A percentile compares a stretch with the other conserved stretches of the same genome.
Conservation (phyloP, 495 filamentous ascomycete genomes). For the Aspergillus carlsbadensis region DNA sequence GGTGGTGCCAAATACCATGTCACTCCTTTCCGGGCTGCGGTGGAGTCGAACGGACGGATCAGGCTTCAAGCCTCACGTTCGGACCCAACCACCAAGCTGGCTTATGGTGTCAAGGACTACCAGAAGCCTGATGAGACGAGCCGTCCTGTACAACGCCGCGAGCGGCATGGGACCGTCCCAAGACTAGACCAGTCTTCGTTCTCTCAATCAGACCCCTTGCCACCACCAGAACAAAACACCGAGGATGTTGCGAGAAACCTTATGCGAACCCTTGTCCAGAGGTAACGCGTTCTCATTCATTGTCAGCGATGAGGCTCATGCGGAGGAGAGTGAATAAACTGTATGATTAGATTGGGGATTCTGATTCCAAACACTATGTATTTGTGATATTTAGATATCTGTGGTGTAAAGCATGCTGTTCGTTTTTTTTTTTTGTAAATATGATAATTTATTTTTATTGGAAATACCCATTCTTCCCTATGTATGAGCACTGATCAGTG, state of each 20-base stretch:
- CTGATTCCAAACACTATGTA: conserved; percentile 31
- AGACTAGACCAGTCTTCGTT: conserved; percentile 29
- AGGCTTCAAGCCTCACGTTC: conserved; percentile 48
- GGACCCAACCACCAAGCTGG: conserved; percentile 41
- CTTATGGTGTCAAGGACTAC: conserved; percentile 48
- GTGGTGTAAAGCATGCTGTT: conserved; percentile 32
- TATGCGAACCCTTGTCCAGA: conserved; percentile 24
- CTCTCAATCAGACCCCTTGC: neutral
- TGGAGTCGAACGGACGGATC: conserved; percentile 62
- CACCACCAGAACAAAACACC: conserved; percentile 1
- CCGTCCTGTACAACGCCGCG: conserved; percentile 29
- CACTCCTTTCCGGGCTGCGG: conserved; percentile 50
- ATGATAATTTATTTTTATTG: no score
- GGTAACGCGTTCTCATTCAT: neutral
- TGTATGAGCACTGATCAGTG: no score
- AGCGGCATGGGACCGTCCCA: conserved; percentile 29
- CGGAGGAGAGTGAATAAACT: conserved; percentile 11
- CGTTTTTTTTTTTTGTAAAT: no score
- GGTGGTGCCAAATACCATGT: conserved; percentile 71
- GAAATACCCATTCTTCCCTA: no score
- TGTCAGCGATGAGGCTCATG: no score
- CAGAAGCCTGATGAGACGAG: conserved; percentile 23
- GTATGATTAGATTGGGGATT: conserved; percentile 42
- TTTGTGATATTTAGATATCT: conserved; percentile 23
- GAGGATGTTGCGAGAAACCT: conserved; percentile 38